phyloP scores from a whole-genome alignment of 345 rosid genomes.

The Eutrema japonicum region DNA sequence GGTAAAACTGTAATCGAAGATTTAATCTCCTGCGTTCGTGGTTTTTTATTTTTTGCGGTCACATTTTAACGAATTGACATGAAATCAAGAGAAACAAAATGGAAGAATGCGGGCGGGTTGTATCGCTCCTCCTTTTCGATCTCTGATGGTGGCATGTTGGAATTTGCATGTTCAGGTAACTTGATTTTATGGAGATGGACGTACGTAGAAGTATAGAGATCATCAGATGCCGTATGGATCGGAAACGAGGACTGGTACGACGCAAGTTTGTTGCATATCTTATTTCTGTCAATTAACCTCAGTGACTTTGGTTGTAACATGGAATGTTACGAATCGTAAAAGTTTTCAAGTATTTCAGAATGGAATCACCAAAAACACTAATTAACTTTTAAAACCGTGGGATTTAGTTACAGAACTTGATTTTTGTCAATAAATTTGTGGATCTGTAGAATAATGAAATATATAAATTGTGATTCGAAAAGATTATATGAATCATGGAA shows the following conservation, averaged over 20 bases:
- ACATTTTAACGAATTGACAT: not conserved
- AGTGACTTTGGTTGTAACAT: not conserved
- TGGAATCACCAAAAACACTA: no score
- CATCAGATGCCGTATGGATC: not conserved
- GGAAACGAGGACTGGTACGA: not conserved
- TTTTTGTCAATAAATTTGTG: no score
- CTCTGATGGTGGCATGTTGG: no score
- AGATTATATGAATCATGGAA: not conserved
- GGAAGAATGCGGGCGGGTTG: no score
- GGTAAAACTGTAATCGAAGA: constrained; percentile 9
- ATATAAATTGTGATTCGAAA: not conserved
- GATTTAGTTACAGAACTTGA: not conserved
- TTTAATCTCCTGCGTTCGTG: not conserved
- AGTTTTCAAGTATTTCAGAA: not conserved
- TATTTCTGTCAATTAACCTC: not conserved
- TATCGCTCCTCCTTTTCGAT: no score
- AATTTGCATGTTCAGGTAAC: no score
- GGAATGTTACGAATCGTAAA: not conserved
- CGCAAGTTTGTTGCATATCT: not conserved
- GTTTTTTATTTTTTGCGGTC: not conserved
- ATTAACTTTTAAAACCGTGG: no score
- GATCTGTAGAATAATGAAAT: not conserved
- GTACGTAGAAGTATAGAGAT: not conserved
- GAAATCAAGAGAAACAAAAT: no score
- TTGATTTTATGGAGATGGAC: no score